phyloP scores from a whole-genome alignment of 2,329 filamentous ascomycete species.

The Diplodia intermedia region DNA sequence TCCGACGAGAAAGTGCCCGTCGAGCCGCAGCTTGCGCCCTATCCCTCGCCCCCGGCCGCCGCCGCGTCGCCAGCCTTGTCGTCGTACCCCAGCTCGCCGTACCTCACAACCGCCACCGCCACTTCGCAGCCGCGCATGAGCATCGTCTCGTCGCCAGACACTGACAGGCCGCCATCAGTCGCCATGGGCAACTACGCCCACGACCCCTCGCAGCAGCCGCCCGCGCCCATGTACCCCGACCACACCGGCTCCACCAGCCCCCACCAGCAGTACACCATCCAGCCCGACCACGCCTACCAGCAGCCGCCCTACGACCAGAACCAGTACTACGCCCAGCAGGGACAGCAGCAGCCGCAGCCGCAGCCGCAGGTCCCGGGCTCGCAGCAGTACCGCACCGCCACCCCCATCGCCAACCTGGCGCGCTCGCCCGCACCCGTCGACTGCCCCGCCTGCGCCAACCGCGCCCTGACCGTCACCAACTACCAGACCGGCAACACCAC shows the following conservation, averaged over 20 bases:
- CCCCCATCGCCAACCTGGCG: slow-evolving; percentile 44
- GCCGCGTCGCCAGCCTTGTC: not conserved
- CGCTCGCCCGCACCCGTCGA: slow-evolving; percentile 53
- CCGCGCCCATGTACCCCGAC: slow-evolving; percentile 19
- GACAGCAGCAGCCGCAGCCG: slow-evolving; percentile 41
- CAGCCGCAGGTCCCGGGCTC: slow-evolving; percentile 45
- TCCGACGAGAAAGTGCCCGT: slow-evolving; percentile 21
- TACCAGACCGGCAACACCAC: slow-evolving; percentile 51
- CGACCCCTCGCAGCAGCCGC: slow-evolving; percentile 5
- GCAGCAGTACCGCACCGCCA: slow-evolving; percentile 44
- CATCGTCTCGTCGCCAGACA: slow-evolving; percentile 6
- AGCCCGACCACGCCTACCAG: slow-evolving; percentile 28
- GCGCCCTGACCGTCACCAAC: slow-evolving; percentile 48
- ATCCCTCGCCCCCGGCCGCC: not conserved
- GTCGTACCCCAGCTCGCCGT: slow-evolving; percentile 2
- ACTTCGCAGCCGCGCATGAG: not conserved
- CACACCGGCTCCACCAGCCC: slow-evolving; percentile 26
- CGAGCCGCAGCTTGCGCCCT: slow-evolving; percentile 12
- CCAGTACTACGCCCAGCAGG: slow-evolving; percentile 31
- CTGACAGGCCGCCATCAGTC: slow-evolving; percentile 23
- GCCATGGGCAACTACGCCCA: slow-evolving; percentile 18
- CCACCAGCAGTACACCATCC: slow-evolving; percentile 24
- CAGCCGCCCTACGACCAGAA: slow-evolving; percentile 13
- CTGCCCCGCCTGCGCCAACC: slow-evolving; percentile 55
- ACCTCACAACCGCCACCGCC: not conserved